Conservation (phyloP, 306 rosid species). For the Chamaecrista fasciculata region DNA sequence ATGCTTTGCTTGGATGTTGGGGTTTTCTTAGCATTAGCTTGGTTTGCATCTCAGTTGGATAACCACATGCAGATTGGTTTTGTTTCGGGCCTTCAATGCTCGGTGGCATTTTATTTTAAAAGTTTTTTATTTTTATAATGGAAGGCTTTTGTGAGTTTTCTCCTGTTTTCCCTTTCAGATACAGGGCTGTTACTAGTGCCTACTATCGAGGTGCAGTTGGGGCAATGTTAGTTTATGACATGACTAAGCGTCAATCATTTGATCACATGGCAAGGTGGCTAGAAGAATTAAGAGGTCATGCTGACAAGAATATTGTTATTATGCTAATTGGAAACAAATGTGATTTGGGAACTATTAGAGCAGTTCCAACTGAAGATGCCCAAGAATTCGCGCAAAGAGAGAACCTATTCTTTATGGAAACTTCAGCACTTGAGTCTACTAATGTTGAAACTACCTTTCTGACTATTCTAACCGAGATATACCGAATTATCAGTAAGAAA, state of each 20-base stretch:
- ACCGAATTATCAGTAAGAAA: conserved; percentile 65
- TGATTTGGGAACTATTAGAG: conserved; percentile 69
- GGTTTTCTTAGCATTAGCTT: background rate
- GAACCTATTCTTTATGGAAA: conserved; percentile 87
- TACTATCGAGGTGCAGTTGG: conserved; percentile 92
- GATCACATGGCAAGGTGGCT: conserved; percentile 91
- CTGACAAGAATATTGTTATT: conserved; percentile 69
- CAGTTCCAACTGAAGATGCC: conserved; percentile 85
- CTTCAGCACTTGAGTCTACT: conserved; percentile 84
- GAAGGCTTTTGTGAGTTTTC: conserved; percentile 9
- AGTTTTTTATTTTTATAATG: background rate
- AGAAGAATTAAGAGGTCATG: conserved; percentile 77
- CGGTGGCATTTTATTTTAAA: background rate
- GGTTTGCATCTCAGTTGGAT: background rate
- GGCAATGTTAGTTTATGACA: conserved; percentile 83
- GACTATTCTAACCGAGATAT: conserved; percentile 68
- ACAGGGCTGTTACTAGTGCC: conserved; percentile 88
- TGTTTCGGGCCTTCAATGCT: background rate
- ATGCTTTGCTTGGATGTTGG: conserved; percentile 14
- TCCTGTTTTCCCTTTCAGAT: conserved; percentile 35
- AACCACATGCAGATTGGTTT: background rate
- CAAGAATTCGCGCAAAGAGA: conserved; percentile 88
- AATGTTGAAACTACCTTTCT: conserved; percentile 82
- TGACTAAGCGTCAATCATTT: conserved; percentile 83
- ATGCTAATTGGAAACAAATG: conserved; percentile 88